Percentiles rank a stretch among this genome's conserved stretches.
Conservation (phyloP, 257 asterid genomes). For the Sherardia arvensis region DNA sequence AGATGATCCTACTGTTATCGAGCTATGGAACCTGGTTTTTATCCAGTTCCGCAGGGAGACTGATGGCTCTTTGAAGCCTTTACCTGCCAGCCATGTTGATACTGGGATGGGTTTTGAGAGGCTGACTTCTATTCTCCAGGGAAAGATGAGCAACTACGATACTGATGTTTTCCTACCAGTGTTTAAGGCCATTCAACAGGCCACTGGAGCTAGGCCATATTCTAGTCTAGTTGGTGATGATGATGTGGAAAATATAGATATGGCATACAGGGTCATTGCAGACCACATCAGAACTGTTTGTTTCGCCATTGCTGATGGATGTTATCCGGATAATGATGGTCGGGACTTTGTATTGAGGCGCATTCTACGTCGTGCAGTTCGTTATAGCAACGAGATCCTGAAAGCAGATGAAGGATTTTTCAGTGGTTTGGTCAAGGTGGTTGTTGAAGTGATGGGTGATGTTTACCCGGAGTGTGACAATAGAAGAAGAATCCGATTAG, state of each 20-base stretch:
- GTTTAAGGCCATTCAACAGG: slow-evolving; percentile 80
- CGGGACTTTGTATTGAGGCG: slow-evolving; percentile 96
- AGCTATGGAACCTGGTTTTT: slow-evolving; percentile 97
- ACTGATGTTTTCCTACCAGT: slow-evolving; percentile 85
- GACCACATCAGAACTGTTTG: slow-evolving; percentile 96
- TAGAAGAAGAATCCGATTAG: too few species aligned
- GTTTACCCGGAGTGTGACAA: slow-evolving; percentile 89
- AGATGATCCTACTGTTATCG: slow-evolving; percentile 96
- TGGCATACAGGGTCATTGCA: slow-evolving; percentile 98
- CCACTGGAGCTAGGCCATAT: slow-evolving; percentile 70
- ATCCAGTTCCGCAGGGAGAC: slow-evolving; percentile 85
- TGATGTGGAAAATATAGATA: slow-evolving; percentile 75
- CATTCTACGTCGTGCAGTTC: slow-evolving; percentile 93
- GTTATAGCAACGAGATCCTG: slow-evolving; percentile 92
- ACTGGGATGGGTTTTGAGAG: slow-evolving; percentile 99
- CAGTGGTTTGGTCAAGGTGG: slow-evolving; percentile 71
- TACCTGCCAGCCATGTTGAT: slow-evolving; percentile 94
- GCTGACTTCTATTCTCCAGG: slow-evolving; percentile 89
- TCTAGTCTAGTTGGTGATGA: slow-evolving; percentile 83
- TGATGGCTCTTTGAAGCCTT: slow-evolving; percentile 78
- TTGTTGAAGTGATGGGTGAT: slow-evolving; percentile 71
- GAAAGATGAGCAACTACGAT: slow-evolving; percentile 94
- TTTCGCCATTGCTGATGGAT: slow-evolving; percentile 98
- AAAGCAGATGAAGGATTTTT: slow-evolving; percentile 84
- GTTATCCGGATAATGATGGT: slow-evolving; percentile 97